These are phyloP conservation scores for Daucus carota DNA, from an alignment of 129 eudicot genomes.

Conservation along the genomic window DH1_v3.0 NC_030382.2:56896001-56896500, in stretches of 20 bases:
- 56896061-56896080: conserved; percentile 67
- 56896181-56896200: conserved; percentile 41
- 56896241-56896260: conserved; percentile 22
- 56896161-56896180: conserved; percentile 32
- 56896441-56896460: not conserved
- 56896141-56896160: conserved; percentile 28
- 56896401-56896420: not conserved
- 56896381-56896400: not conserved
- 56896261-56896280: conserved; percentile 20
- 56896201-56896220: conserved; percentile 19
- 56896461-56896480: not conserved
- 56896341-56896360: not conserved
- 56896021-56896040: conserved; percentile 86
- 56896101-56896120: conserved; percentile 21
- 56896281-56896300: conserved; percentile 23
- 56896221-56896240: conserved; percentile 26
- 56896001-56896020: conserved; percentile 8
- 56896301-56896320: not conserved
- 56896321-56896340: not conserved
- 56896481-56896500: not conserved
- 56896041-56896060: conserved; percentile 77
- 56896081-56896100: conserved; percentile 30
- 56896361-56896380: not conserved
- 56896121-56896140: conserved; percentile 27
- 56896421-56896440: not conserved